phyloP scores from a whole-genome alignment of 2,329 filamentous ascomycete genomes.

The Aureobasidium pullulans region DNA sequence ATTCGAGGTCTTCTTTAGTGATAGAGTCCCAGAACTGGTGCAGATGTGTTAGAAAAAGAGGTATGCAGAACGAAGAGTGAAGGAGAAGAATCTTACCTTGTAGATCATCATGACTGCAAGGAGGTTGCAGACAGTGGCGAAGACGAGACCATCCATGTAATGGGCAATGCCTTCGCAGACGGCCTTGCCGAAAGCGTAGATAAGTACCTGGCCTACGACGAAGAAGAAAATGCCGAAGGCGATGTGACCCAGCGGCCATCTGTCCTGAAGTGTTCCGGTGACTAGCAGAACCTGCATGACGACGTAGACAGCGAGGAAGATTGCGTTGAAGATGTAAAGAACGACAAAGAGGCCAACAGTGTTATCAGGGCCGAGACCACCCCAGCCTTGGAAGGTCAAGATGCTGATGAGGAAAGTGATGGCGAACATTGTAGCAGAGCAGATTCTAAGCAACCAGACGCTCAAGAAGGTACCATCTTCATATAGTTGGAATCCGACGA shows the following conservation, averaged over 20 bases:
- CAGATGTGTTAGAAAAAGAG: neutral
- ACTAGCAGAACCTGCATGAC: constrained; percentile 85
- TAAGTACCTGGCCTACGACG: constrained; percentile 79
- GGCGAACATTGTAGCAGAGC: constrained; percentile 72
- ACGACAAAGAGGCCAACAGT: constrained; percentile 87
- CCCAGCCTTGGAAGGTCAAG: constrained; percentile 89
- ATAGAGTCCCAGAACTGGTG: constrained; percentile 96
- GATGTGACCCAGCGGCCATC: constrained; percentile 92
- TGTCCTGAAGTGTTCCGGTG: constrained; percentile 80
- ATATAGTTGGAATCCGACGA: constrained; percentile 96
- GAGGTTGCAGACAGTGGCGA: constrained; percentile 88
- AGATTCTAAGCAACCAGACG: constrained; percentile 81
- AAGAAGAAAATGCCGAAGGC: constrained; percentile 87
- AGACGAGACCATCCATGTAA: constrained; percentile 90
- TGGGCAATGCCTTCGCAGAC: constrained; percentile 83
- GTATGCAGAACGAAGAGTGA: neutral
- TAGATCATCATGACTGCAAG: constrained; percentile 99
- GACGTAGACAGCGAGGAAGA: constrained; percentile 79
- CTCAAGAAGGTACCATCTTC: constrained; percentile 92
- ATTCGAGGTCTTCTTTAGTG: constrained; percentile 95
- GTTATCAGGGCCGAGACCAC: constrained; percentile 73
- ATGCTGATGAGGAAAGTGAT: constrained; percentile 83
- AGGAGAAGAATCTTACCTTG: constrained; percentile 54
- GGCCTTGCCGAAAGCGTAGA: constrained; percentile 80
- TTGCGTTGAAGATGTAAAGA: constrained; percentile 81